Conservation (phyloP, 306 rosid species). For the Delonix regia region DNA sequence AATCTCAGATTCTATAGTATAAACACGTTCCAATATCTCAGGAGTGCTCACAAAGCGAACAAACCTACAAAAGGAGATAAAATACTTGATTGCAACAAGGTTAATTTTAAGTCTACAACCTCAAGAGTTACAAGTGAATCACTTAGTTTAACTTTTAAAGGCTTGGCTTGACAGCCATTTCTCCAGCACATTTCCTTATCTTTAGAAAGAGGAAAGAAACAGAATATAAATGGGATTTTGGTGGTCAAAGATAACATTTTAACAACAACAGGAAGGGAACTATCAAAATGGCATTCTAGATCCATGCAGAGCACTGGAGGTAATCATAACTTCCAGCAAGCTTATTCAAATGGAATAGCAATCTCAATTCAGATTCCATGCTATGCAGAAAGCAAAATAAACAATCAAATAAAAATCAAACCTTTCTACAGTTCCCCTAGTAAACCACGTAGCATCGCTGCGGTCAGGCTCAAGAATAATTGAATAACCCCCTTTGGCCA, state of each 20-base stretch:
- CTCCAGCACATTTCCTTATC: constrained; percentile 8
- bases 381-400: constrained; percentile 5
- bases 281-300: constrained; percentile 7
- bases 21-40: constrained; percentile 92
- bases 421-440: constrained; percentile 88
- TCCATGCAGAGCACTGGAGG: constrained; percentile 18
- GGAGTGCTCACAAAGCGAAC: constrained; percentile 98
- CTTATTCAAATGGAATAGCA: constrained; percentile 8
- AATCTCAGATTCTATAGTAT: constrained; percentile 83
- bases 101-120: constrained; percentile 23
- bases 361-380: constrained; percentile 21
- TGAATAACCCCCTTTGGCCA: constrained; percentile 96
- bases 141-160: constrained; percentile 5
- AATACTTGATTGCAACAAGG: constrained; percentile 23
- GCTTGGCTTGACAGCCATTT: constrained; percentile 21
- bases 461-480: constrained; percentile 83
- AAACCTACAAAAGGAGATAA: constrained; percentile 60
- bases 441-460: constrained; percentile 73
- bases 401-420: constrained; percentile 32
- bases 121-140: constrained; percentile 8
- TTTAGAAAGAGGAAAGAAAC: constrained; percentile 24
- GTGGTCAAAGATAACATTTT: constrained; percentile 5
- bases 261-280: neutral
- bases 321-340: constrained; percentile 21
- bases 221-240: neutral